Percentiles rank a stretch among this genome's conserved stretches.
Evolutionary conservation across 1,139 yeast species (phyloP).

Genomic region (Citeromyces siamensis): DNA sequence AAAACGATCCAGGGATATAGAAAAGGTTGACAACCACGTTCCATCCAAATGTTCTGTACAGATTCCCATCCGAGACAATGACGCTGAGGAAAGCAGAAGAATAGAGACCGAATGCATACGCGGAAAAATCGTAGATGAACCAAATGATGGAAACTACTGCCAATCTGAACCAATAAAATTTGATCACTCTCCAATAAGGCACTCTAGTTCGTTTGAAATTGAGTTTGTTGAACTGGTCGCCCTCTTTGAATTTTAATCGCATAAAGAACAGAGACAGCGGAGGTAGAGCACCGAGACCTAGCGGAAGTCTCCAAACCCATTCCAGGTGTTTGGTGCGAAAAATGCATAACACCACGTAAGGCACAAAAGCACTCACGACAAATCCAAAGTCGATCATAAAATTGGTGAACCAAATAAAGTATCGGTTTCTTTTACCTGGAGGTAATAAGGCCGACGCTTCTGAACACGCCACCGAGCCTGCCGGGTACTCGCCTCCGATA

Average conservation of each 20-base stretch:
- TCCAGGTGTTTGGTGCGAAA: constrained; percentile 57
- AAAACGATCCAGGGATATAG: constrained; percentile 79
- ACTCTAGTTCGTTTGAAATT: constrained; percentile 52
- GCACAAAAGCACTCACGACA: constrained; percentile 75
- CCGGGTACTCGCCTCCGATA: constrained; percentile 83
- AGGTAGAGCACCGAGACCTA: constrained; percentile 88
- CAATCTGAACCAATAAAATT: constrained; percentile 80
- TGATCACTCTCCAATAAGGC: constrained; percentile 60
- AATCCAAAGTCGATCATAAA: constrained; percentile 83
- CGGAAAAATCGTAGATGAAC: constrained; percentile 85
- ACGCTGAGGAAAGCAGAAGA: constrained; percentile 52
- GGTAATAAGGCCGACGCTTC: constrained; percentile 79
- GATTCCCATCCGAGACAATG: constrained; percentile 47
- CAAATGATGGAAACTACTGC: constrained; percentile 63
- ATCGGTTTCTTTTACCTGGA: constrained; percentile 75
- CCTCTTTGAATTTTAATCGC: constrained; percentile 66
- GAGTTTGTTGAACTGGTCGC: constrained; percentile 55
- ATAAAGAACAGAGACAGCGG: constrained; percentile 68
- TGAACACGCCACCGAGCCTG: constrained; percentile 88
- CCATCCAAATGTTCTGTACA: constrained; percentile 84
- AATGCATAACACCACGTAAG: constrained; percentile 79
- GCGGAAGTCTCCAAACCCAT: constrained; percentile 86
- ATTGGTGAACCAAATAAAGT: constrained; percentile 83
- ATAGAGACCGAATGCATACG: constrained; percentile 80
- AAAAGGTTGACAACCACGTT: constrained; percentile 78